Evolutionary conservation across 805 yeast genomes (phyloP).

Genomic region (Scheffersomyces spartinae): DNA sequence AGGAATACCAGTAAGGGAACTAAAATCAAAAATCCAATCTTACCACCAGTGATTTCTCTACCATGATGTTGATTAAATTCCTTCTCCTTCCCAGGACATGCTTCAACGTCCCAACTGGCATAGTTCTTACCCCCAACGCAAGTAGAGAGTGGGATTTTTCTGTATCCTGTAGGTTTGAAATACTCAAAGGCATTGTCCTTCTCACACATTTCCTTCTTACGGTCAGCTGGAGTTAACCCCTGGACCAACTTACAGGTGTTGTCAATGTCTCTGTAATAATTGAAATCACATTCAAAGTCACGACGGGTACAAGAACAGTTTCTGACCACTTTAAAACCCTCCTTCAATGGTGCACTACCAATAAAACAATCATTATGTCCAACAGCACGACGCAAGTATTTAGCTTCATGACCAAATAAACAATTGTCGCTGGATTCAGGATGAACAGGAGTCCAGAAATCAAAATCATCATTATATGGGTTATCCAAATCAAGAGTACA

Average conservation of each 20-base stretch:
- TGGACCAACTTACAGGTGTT: slow-evolving; percentile 80
- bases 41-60: slow-evolving; percentile 42
- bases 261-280: slow-evolving; percentile 55
- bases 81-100: slow-evolving; percentile 82
- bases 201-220: slow-evolving; percentile 42
- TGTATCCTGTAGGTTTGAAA: slow-evolving; percentile 86
- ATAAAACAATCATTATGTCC: slow-evolving; percentile 58
- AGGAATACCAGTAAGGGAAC: slow-evolving; percentile 46
- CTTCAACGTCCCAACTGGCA: slow-evolving; percentile 49
- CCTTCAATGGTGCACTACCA: slow-evolving; percentile 44
- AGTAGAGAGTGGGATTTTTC: slow-evolving; percentile 74
- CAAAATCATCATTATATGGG: slow-evolving; percentile 29
- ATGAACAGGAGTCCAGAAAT: slow-evolving; percentile 31
- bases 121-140: slow-evolving; percentile 72
- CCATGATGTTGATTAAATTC: slow-evolving; percentile 47
- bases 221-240: slow-evolving; percentile 61
- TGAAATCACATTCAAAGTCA: slow-evolving; percentile 92
- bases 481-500: slow-evolving; percentile 32
- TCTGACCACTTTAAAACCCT: slow-evolving; percentile 43
- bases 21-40: slow-evolving; percentile 40
- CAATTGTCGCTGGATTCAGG: slow-evolving; percentile 25
- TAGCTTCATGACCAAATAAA: slow-evolving; percentile 32
- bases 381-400: slow-evolving; percentile 26
- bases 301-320: slow-evolving; percentile 78
- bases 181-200: slow-evolving; percentile 50